Base-by-base conservation (phyloP, 1,284 basidiomycete species). In the Sutorius eximius region DNA sequence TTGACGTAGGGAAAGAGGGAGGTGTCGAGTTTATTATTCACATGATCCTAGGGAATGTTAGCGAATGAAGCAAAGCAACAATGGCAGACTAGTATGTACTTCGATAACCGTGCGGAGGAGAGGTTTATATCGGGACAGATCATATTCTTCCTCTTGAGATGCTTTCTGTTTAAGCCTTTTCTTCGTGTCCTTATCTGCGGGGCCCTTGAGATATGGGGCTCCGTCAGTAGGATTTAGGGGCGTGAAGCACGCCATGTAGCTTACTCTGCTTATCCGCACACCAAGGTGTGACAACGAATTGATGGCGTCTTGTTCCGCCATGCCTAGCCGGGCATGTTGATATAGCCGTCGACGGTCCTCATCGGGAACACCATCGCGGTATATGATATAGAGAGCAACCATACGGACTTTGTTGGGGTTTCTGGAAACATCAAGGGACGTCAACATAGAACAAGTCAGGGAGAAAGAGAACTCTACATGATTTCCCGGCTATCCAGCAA, bases 331-430 rank as follows among this genome's bases (percentile, higher is more conserved):
- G n/a, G 97, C 97, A 70, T 99, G 97, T 71, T 98, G 95, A 71
- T 96, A 99, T 55, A 99, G 73, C 55, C 97, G 79, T 58, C 95
- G 84, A 53, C 93, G 85, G 74, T 99, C 97, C 69, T 99, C 97
- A 55, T 98, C 96, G 18, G 96, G 95, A 10, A 99, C 96, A 45
- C 97, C 97, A 65, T 99, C 96, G 44, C 95, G 88, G 73, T 90
- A 86, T 71, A 98, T 87, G 65, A 99, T 94, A 73, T 99, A 99
- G 16, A 99, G 78, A 7, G 96, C 93, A 58, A 99, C 93, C 65
- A 99, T 91, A 55, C 97, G 91, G 38, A 98, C 93, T 80, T 99
- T 99, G 75, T 95, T 95, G 46, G 79, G 70, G 62, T 90, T 91
- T 49, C 93, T 96, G 66, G n/a, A 52, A 45, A 43, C 18, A 38